A percentile compares a stretch with the other conserved stretches of the same genome.
Evolutionary conservation across 108 stramenopile species (phyloP).

Genomic region (Nannochloropsis oceanica): DNA sequence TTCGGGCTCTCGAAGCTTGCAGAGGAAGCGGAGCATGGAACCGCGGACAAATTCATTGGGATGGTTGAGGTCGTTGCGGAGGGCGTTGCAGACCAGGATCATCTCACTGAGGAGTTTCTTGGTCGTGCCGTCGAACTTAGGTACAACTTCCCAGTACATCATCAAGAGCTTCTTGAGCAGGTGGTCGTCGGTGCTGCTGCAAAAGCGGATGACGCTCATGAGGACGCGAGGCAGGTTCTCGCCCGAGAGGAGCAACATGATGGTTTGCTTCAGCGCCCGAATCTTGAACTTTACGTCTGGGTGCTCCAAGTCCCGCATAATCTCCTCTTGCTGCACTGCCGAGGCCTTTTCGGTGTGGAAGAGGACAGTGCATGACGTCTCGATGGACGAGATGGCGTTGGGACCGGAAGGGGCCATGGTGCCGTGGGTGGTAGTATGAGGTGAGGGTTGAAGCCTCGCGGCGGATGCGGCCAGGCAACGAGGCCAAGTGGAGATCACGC

Average conservation of each 20-base stretch:
- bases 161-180: conserved; percentile 93
- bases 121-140: conserved; percentile 16
- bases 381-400: conserved; percentile 31
- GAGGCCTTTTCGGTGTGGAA: conserved; percentile 72
- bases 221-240: conserved; percentile 90
- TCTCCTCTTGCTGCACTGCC: conserved; percentile 80
- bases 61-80: conserved; percentile 96
- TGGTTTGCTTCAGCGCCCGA: conserved; percentile 85
- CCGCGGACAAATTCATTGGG: conserved; percentile 98
- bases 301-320: conserved; percentile 78
- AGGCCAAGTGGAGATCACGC: no score
- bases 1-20: conserved; percentile 93
- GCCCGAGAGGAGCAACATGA: conserved; percentile 87
- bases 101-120: conserved; percentile 90
- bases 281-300: conserved; percentile 66
- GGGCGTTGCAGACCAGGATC: conserved; percentile 94
- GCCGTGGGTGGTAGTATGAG: background rate
- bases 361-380: conserved; percentile 90
- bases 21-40: conserved; percentile 92
- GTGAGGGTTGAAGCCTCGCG: no score
- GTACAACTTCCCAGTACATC: conserved; percentile 98
- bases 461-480: no score
- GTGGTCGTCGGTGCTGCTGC: conserved; percentile 94
- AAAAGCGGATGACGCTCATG: conserved; percentile 93
- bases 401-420: background rate